Base-by-base conservation (phyloP, 768 basidiomycete species). In the Termitomyces heimii region DNA sequence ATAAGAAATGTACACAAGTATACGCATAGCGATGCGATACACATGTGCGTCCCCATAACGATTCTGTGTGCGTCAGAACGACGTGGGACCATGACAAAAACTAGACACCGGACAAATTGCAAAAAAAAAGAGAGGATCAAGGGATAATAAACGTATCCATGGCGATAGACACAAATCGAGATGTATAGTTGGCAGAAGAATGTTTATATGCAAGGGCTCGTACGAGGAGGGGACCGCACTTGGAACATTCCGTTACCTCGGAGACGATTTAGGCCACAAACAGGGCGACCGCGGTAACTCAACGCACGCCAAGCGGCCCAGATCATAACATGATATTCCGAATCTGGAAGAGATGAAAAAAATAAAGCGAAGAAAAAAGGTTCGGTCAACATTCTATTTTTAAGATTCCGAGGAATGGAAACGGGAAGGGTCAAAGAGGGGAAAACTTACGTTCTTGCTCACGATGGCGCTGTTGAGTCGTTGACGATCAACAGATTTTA, bases 391-490 rank as follows among this genome's bases (percentile, higher is more conserved):
- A 55, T 13, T 13, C 43, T 28, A 29, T 20, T 47, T 45, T 26
- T 28, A 18, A 24, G 13, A 2, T 18, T 8, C 34, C 42, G 32
- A 46, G 35, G 26, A 50, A 31, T 22, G 24, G 29, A 31, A 37
- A 6, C 37, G 16, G 4, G 35, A 16, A 6, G 13, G 7, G 24
- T n/a, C 40, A 22, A 4, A 9, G 8, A n/a, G 35, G 35, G 29
- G 16, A 22, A 13, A 13, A 85, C 86, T 75, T 73, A 88, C 86
- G 60, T 86, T 87, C 65, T 79, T 84, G 77, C 81, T 86, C 64
- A 88, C 81, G 62, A 87, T 81, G 55, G 84, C 75, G 69, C 86
- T 87, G 68, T 63, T 55, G 44, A 20, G 69, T 85, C 86, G 68
- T 63, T 55, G 44, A 20, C 24, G 26, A 37, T 37, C n/a, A 12